These are phyloP conservation scores for Neurospora tetrasperma DNA, from an alignment of 495 filamentous ascomycete genomes.

Conservation along the genomic window DNA sequence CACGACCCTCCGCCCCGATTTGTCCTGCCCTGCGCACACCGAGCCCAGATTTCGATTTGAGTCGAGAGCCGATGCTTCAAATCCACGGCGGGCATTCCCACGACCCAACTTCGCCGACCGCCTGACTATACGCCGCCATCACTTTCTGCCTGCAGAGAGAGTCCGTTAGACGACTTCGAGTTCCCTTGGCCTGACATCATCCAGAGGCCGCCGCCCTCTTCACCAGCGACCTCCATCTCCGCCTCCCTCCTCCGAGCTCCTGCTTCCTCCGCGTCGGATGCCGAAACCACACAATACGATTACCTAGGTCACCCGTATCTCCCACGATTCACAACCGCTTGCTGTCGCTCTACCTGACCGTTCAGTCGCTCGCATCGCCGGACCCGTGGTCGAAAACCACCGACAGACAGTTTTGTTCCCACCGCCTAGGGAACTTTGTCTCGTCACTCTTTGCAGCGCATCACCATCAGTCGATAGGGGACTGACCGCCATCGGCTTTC, in stretches of 20 bases:
- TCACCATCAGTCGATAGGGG: not conserved
- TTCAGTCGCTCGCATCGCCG: not conserved
- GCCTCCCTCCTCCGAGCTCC: not conserved
- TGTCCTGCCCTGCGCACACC: not conserved
- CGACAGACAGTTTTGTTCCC: not conserved
- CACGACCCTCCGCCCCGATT: not conserved
- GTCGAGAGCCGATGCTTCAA: not conserved
- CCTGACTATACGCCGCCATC: not conserved
- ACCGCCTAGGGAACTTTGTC: not conserved
- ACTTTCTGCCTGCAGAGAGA: not conserved
- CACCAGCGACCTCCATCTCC: not conserved
- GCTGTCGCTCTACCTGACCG: not conserved
- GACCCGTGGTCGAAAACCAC: not conserved
- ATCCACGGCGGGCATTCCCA: not conserved
- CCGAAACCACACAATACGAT: not conserved
- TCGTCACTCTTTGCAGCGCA: not conserved
- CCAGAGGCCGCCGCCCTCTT: not conserved
- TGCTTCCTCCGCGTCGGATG: not conserved
- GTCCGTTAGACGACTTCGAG: not conserved
- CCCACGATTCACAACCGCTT: not conserved
- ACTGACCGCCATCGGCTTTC: constrained; percentile 10
- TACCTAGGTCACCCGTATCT: not conserved
- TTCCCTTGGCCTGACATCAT: not conserved
- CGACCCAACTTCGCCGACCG: not conserved
- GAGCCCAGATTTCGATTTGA: not conserved